phyloP scores from a whole-genome alignment of 2,329 filamentous ascomycete genomes.

The Teratosphaeria viscida region DNA sequence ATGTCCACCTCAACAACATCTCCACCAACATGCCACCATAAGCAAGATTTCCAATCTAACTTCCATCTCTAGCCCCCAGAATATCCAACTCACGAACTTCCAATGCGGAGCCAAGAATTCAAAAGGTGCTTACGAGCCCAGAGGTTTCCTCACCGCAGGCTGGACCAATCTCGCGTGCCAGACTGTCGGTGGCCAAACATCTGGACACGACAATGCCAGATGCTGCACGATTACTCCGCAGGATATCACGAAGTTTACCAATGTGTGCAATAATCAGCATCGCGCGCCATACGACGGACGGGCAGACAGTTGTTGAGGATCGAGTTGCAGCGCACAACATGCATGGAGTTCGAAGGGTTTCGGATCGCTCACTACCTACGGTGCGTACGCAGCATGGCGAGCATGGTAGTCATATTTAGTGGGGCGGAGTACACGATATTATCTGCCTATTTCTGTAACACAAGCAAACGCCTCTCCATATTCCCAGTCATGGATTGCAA shows the following conservation, averaged over 20 bases:
- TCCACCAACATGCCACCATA: background rate
- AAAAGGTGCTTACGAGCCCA: background rate
- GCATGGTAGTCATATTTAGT: too few species aligned
- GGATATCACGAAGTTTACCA: too few species aligned
- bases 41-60: background rate
- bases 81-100: too few species aligned
- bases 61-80: background rate
- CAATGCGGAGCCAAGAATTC: background rate
- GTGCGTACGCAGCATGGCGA: too few species aligned
- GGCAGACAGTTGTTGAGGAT: too few species aligned
- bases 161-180: background rate
- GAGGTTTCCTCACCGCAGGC: background rate
- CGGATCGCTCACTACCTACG: too few species aligned
- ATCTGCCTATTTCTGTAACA: background rate
- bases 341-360: too few species aligned
- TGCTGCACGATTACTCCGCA: background rate
- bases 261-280: too few species aligned
- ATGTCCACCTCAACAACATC: background rate
- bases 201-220: background rate
- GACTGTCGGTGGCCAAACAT: background rate
- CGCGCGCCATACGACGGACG: too few species aligned
- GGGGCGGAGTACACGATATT: background rate
- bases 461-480: background rate
- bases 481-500: background rate
- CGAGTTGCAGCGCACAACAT: too few species aligned